Percentiles rank a stretch among this genome's conserved stretches.
phyloP scores from a whole-genome alignment of 208 protist species.

The Acanthamoeba culbertsoni region DNA sequence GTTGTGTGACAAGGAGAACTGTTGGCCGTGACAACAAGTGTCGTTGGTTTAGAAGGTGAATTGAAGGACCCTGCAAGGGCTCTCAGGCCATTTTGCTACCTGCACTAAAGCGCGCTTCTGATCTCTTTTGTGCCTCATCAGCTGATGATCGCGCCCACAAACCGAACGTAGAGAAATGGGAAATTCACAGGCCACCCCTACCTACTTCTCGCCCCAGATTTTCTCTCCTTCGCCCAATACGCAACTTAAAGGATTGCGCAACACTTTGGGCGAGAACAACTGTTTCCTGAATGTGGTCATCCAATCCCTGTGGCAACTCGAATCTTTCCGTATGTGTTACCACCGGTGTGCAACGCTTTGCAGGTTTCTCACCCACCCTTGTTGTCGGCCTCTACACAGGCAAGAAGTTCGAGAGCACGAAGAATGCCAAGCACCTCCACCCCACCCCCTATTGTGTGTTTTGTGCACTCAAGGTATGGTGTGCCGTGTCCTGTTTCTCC shows the following conservation, averaged over 20 bases:
- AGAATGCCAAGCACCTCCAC: background rate
- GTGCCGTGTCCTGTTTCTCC: background rate
- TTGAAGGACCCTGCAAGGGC: too few species aligned
- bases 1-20: too few species aligned
- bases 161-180: too few species aligned
- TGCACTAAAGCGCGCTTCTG: too few species aligned
- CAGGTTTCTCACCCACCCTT: too few species aligned
- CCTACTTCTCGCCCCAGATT: constrained; percentile 37
- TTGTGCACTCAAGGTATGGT: constrained; percentile 33
- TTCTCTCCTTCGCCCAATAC: constrained; percentile 42
- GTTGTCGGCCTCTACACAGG: background rate
- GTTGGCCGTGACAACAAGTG: too few species aligned
- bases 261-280: constrained; percentile 46
- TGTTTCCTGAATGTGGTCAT: constrained; percentile 55
- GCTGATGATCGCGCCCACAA: too few species aligned
- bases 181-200: background rate
- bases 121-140: too few species aligned
- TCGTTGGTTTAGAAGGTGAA: too few species aligned
- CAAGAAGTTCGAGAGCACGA: background rate
- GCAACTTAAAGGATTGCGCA: constrained; percentile 34
- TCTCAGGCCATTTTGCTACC: too few species aligned
- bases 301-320: constrained; percentile 39
- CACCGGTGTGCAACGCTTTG: background rate
- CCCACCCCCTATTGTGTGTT: background rate
- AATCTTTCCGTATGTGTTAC: constrained; percentile 1